Evolutionary conservation across 306 rosid genomes (phyloP).

Genomic region (Mimosa pudica): DNA sequence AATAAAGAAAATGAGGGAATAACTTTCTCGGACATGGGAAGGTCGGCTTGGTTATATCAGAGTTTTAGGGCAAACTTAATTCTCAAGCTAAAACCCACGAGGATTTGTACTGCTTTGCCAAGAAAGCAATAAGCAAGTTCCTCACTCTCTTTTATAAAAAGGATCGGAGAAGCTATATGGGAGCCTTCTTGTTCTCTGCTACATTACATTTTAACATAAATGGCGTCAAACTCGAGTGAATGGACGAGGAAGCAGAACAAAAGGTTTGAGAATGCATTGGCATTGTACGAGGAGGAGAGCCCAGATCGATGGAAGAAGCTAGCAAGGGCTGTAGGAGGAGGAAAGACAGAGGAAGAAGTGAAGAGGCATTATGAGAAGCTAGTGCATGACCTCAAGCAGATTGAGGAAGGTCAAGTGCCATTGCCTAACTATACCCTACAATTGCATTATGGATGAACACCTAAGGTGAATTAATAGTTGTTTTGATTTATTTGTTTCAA

Average conservation of each 20-base stretch:
- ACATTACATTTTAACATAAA: not conserved
- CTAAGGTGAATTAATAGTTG: constrained; percentile 15
- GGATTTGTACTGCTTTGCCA: not conserved
- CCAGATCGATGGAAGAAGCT: constrained; percentile 85
- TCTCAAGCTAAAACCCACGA: not conserved
- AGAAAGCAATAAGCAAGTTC: not conserved
- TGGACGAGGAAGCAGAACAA: constrained; percentile 93
- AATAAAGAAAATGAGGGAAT: not conserved
- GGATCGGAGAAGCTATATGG: not conserved
- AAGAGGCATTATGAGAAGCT: constrained; percentile 74
- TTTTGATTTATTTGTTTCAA: not conserved
- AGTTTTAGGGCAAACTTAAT: not conserved
- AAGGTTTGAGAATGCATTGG: constrained; percentile 81
- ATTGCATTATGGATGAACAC: constrained; percentile 40
- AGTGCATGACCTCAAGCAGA: constrained; percentile 70
- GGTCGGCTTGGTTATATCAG: not conserved
- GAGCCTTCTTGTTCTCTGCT: not conserved
- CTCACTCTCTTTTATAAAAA: not conserved
- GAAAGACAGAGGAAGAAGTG: constrained; percentile 83
- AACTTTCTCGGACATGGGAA: not conserved
- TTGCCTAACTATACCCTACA: constrained; percentile 56
- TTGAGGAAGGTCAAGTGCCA: constrained; percentile 76
- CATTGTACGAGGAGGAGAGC: constrained; percentile 64
- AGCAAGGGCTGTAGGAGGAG: constrained; percentile 84
- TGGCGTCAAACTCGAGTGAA: constrained; percentile 52